These are phyloP conservation scores for Pyrrhoderma noxium DNA, from an alignment of 1,284 basidiomycete genomes.

Conservation along the genomic window DNA sequence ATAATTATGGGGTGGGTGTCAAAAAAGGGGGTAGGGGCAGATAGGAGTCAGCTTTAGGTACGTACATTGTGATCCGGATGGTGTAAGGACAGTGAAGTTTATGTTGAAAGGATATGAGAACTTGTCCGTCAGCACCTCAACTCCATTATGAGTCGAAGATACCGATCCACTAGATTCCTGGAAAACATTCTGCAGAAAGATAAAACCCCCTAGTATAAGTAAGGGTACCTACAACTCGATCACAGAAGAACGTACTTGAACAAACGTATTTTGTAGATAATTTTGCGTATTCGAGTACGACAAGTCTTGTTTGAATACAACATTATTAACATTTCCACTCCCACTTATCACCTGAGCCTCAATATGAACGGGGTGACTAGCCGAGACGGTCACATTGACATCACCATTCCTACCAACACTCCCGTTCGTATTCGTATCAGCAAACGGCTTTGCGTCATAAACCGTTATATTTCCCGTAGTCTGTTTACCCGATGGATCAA, in stretches of 20 bases:
- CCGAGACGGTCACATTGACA: slow-evolving; percentile 49
- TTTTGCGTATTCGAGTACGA: slow-evolving; percentile 48
- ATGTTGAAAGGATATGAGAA: slow-evolving; percentile 63
- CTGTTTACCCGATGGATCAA: slow-evolving; percentile 51
- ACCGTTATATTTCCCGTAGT: slow-evolving; percentile 61
- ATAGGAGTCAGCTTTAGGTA: slow-evolving; percentile 15
- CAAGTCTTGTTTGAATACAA: slow-evolving; percentile 48
- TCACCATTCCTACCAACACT: slow-evolving; percentile 34
- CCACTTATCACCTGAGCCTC: slow-evolving; percentile 52
- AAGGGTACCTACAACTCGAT: slow-evolving; percentile 8
- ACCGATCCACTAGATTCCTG: slow-evolving; percentile 53
- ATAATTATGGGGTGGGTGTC: background rate
- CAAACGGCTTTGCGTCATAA: slow-evolving; percentile 52
- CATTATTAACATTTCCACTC: slow-evolving; percentile 44
- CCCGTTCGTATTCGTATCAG: slow-evolving; percentile 42
- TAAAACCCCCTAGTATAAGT: background rate
- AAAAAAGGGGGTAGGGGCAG: background rate
- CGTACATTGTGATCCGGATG: slow-evolving; percentile 45
- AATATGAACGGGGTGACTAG: slow-evolving; percentile 45
- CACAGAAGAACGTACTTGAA: no score
- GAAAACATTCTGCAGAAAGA: slow-evolving; percentile 44
- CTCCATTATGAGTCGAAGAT: slow-evolving; percentile 53
- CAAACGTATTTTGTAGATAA: slow-evolving; percentile 39
- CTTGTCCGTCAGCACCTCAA: slow-evolving; percentile 42
- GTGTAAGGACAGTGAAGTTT: slow-evolving; percentile 43